phyloP scores from a whole-genome alignment of 257 asterid species.

The Gentiana dahurica region DNA sequence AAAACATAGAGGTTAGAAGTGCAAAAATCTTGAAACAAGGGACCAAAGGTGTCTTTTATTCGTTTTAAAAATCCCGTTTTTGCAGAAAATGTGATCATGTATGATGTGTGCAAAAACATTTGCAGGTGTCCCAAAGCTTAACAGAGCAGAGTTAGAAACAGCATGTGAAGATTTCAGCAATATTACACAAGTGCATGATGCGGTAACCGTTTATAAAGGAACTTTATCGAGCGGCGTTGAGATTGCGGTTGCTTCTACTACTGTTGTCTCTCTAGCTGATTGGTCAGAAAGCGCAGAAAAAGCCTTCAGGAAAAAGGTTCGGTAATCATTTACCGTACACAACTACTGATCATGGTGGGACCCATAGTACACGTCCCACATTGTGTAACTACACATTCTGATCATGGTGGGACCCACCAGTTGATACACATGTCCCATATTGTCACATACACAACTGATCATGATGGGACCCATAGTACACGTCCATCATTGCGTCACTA shows the following conservation, averaged over 20 bases:
- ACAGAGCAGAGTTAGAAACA: constrained; percentile 50
- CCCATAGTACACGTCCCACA: neutral
- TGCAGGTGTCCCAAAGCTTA: constrained; percentile 36
- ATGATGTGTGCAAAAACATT: neutral
- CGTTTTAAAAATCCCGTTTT: no score
- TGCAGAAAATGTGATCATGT: no score
- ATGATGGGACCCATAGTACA: neutral
- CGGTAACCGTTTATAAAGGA: constrained; percentile 78
- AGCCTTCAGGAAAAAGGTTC: constrained; percentile 28
- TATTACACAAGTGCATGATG: constrained; percentile 49
- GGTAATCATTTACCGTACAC: no score
- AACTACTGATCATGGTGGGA: no score
- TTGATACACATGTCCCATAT: no score
- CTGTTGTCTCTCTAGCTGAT: constrained; percentile 21
- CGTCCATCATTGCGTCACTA: neutral
- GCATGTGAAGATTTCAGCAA: constrained; percentile 98
- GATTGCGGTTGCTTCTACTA: constrained; percentile 61
- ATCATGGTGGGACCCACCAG: no score
- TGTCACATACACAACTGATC: no score
- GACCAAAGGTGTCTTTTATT: no score
- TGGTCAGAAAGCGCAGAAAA: constrained; percentile 28
- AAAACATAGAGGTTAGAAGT: no score
- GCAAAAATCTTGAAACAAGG: no score
- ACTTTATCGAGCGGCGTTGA: constrained; percentile 72
- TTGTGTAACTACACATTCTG: no score